A percentile compares a stretch with the other conserved stretches of the same genome.
These are phyloP conservation scores for Thraustochytrium sp. DNA, from an alignment of 352 stramenopile species.

Conservation along the genomic window DNA sequence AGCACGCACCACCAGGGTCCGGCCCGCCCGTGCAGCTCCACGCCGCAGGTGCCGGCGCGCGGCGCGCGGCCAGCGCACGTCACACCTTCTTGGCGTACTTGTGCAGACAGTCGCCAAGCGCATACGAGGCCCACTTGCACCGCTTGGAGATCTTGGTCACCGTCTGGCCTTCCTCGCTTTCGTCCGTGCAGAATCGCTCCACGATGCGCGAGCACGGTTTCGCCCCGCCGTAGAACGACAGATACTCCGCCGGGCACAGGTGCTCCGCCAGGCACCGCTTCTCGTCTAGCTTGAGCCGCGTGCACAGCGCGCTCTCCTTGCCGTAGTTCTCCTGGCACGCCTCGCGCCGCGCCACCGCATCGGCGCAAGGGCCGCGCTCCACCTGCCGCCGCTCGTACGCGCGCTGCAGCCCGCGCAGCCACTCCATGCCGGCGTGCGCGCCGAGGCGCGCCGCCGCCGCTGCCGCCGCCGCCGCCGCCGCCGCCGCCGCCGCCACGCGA, in stretches of 20 bases:
- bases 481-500: too few relatives aligned
- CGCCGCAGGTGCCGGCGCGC: too few relatives aligned
- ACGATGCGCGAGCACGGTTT: background rate
- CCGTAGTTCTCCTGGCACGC: background rate
- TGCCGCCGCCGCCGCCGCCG: too few relatives aligned
- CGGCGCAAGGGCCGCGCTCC: background rate
- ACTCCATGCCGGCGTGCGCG: background rate
- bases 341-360: background rate
- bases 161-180: background rate
- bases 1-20: too few relatives aligned
- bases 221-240: background rate
- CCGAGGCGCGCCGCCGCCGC: too few relatives aligned
- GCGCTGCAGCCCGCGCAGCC: background rate
- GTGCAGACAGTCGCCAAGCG: background rate
- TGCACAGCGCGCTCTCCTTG: background rate
- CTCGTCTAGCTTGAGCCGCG: background rate
- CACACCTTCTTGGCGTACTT: too few relatives aligned
- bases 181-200: background rate
- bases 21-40: too few relatives aligned
- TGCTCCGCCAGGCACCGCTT: slow-evolving; percentile 1
- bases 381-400: background rate
- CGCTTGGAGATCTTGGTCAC: background rate
- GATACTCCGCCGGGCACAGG: background rate
- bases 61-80: too few relatives aligned
- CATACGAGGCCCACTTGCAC: background rate